Conservation (phyloP, 2,329 filamentous ascomycete species). For the Colletotrichum scovillei region DNA sequence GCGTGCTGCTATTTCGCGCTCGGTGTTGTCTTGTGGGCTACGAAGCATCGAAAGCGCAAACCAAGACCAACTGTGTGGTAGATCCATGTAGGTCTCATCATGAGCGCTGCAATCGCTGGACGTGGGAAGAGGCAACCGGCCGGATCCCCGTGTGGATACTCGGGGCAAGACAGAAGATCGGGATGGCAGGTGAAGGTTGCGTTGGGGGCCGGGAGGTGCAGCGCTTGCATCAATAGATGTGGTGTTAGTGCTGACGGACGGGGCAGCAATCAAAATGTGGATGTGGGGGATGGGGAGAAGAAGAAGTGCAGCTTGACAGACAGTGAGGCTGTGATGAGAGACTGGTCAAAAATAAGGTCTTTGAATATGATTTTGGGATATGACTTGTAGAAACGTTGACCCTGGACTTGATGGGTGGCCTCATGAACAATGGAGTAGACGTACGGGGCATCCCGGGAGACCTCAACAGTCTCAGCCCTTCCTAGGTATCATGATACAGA, state of each 20-base stretch:
- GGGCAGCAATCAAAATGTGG: neutral
- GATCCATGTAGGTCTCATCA: too few species aligned
- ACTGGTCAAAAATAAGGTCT: too few species aligned
- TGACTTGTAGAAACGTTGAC: too few species aligned
- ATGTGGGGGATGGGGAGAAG: too few species aligned
- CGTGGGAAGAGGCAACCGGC: neutral
- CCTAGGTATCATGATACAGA: neutral
- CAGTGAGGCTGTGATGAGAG: too few species aligned
- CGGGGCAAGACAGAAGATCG: neutral
- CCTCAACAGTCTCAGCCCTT: neutral
- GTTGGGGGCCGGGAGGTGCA: neutral
- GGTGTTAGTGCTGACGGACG: neutral
- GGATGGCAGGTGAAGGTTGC: neutral
- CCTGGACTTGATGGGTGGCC: too few species aligned
- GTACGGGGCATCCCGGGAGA: neutral
- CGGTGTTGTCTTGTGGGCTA: neutral
- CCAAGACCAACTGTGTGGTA: neutral
- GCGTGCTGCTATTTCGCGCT: neutral
- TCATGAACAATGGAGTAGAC: too few species aligned
- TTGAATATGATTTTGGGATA: too few species aligned
- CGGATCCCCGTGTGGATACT: neutral
- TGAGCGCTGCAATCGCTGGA: neutral
- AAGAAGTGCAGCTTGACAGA: too few species aligned
- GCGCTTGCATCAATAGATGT: neutral
- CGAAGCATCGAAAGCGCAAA: neutral